Percentiles rank a stretch among this genome's conserved stretches.
These are phyloP conservation scores for Scleroderma bovista DNA, from an alignment of 768 basidiomycete genomes.

Conservation along the genomic window DNA sequence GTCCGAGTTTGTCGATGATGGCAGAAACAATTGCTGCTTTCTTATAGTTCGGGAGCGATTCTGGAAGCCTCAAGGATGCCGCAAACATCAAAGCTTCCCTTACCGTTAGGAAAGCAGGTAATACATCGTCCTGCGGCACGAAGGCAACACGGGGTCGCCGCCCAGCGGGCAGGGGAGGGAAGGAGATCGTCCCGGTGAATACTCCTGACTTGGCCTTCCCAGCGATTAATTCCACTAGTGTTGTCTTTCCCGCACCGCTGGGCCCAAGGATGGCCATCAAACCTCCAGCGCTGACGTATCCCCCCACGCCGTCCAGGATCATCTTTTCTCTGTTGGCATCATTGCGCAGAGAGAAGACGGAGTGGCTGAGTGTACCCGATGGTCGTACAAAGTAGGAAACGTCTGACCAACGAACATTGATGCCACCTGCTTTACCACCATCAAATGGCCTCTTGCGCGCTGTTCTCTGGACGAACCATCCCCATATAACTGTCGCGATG, in stretches of 20 bases:
- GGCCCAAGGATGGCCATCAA: slow-evolving; percentile 93
- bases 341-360: not conserved
- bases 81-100: slow-evolving; percentile 81
- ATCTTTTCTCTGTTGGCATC: slow-evolving; percentile 33
- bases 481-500: slow-evolving; percentile 55
- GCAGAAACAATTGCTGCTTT: slow-evolving; percentile 63
- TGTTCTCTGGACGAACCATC: slow-evolving; percentile 52
- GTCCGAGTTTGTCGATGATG: slow-evolving; percentile 74
- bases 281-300: slow-evolving; percentile 69
- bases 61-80: slow-evolving; percentile 78
- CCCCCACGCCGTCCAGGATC: slow-evolving; percentile 69
- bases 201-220: slow-evolving; percentile 74
- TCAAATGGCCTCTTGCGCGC: slow-evolving; percentile 46
- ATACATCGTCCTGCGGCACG: slow-evolving; percentile 82
- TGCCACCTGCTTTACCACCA: slow-evolving; percentile 43
- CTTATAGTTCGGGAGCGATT: slow-evolving; percentile 54
- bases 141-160: slow-evolving; percentile 64
- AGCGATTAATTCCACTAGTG: slow-evolving; percentile 86
- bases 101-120: slow-evolving; percentile 76
- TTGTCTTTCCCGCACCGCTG: slow-evolving; percentile 90
- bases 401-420: slow-evolving; percentile 61
- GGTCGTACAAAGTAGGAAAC: slow-evolving; percentile 60
- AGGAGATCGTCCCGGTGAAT: slow-evolving; percentile 58
- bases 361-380: slow-evolving; percentile 4
- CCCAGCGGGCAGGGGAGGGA: slow-evolving; percentile 34